Percentiles rank a stretch among this genome's conserved stretches.
phyloP scores from a whole-genome alignment of 2,329 filamentous ascomycete species.

The Penicillium corylophilum region DNA sequence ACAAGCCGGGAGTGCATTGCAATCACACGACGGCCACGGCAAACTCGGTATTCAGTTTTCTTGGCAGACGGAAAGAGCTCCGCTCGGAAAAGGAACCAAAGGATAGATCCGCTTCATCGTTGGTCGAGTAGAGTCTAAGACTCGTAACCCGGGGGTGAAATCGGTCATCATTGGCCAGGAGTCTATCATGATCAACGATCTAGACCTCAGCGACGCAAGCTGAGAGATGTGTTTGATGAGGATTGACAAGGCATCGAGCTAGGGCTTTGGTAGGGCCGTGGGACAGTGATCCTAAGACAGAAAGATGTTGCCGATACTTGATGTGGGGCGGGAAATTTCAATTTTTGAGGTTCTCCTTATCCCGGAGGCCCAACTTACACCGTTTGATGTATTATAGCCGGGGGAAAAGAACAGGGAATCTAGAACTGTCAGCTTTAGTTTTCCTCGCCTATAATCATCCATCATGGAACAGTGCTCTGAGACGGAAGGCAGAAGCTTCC shows the following conservation, averaged over 20 bases:
- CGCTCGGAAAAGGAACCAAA: not conserved
- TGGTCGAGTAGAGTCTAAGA: not conserved
- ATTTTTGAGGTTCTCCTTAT: not conserved
- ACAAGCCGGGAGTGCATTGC: not conserved
- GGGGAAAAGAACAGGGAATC: not conserved
- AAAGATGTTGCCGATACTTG: not conserved
- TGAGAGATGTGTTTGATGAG: conserved; percentile 15
- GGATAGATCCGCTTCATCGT: not conserved
- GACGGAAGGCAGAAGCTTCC: conserved; percentile 1
- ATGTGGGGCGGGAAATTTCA: not conserved
- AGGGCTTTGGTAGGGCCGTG: not conserved
- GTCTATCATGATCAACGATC: conserved; percentile 20
- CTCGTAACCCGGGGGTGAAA: not conserved
- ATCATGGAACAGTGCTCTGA: not conserved
- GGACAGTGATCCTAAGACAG: not conserved
- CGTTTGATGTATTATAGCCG: not conserved
- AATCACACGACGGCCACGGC: not conserved
- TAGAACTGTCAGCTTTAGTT: not conserved
- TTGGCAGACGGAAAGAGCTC: conserved; percentile 3
- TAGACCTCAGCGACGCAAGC: conserved; percentile 4
- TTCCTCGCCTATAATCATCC: not conserved
- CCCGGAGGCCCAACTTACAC: not conserved
- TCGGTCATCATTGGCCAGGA: conserved; percentile 10
- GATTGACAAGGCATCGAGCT: conserved; percentile 14
- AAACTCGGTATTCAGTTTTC: not conserved